A percentile compares a stretch with the other conserved stretches of the same genome.
Conservation (phyloP, 495 filamentous ascomycete species). For the Sporormia fimetaria region DNA sequence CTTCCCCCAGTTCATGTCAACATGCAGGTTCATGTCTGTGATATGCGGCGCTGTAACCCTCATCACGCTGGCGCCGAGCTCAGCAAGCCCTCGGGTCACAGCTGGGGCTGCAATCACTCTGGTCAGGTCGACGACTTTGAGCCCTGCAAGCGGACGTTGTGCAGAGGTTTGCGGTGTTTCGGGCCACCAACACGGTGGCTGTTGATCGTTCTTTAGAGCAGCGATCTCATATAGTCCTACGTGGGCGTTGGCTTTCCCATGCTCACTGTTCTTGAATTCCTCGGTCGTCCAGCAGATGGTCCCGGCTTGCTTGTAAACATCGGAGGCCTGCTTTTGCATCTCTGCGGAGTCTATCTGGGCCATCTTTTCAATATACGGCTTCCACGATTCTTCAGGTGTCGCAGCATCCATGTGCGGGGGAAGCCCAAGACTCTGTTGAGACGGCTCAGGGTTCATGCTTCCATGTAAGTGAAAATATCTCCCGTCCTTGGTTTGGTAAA, state of each 20-base stretch:
- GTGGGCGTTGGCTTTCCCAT: slow-evolving; percentile 41
- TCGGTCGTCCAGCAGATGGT: slow-evolving; percentile 40
- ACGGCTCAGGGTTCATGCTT: slow-evolving; percentile 38
- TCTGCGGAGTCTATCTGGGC: slow-evolving; percentile 31
- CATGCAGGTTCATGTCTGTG: slow-evolving; percentile 39
- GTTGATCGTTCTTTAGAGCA: slow-evolving; percentile 24
- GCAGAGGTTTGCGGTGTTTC: slow-evolving; percentile 31
- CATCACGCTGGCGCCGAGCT: slow-evolving; percentile 52
- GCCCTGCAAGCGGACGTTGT: slow-evolving; percentile 41
- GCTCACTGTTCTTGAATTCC: slow-evolving; percentile 38
- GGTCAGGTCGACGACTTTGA: slow-evolving; percentile 51
- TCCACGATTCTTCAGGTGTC: slow-evolving; percentile 22
- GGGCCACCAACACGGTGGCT: slow-evolving; percentile 38
- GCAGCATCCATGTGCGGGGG: slow-evolving; percentile 20
- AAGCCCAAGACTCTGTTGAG: slow-evolving; percentile 37
- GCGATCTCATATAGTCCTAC: slow-evolving; percentile 41
- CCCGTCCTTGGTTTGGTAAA: slow-evolving; percentile 43
- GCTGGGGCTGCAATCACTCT: slow-evolving; percentile 51
- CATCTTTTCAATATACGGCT: slow-evolving; percentile 28
- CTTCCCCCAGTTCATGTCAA: slow-evolving; percentile 48
- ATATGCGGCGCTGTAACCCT: slow-evolving; percentile 45
- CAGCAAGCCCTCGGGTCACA: slow-evolving; percentile 42
- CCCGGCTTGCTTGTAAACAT: slow-evolving; percentile 42
- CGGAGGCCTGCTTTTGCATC: slow-evolving; percentile 38
- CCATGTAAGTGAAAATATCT: slow-evolving; percentile 45